phyloP scores from a whole-genome alignment of 495 filamentous ascomycete species.

The Podospora tetraspora region DNA sequence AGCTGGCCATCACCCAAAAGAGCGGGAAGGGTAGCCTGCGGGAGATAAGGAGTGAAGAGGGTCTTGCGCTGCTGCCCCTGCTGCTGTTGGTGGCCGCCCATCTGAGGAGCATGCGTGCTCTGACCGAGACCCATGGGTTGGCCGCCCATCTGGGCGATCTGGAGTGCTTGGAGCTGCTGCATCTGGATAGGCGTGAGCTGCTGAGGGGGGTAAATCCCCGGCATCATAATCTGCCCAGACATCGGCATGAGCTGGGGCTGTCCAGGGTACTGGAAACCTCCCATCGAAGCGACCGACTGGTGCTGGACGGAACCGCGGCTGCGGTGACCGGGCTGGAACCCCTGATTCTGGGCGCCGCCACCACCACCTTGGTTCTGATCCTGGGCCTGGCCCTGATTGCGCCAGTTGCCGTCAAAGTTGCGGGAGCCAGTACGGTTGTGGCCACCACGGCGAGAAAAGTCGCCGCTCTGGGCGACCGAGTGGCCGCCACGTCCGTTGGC shows the following conservation, averaged over 20 bases:
- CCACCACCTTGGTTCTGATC: constrained; percentile 50
- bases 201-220: constrained; percentile 75
- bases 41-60: constrained; percentile 94
- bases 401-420: constrained; percentile 98
- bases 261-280: constrained; percentile 83
- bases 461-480: constrained; percentile 38
- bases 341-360: constrained; percentile 60
- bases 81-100: constrained; percentile 60
- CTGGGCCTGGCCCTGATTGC: constrained; percentile 71
- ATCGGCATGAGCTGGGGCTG: constrained; percentile 88
- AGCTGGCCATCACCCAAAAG: constrained; percentile 88
- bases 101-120: constrained; percentile 71
- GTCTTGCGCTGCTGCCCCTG: constrained; percentile 97
- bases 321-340: constrained; percentile 92
- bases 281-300: constrained; percentile 79
- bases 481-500: constrained; percentile 45
- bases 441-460: constrained; percentile 65
- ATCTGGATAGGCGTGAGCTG: constrained; percentile 86
- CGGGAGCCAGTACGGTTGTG: constrained; percentile 78
- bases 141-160: constrained; percentile 77
- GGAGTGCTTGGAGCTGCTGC: constrained; percentile 84
- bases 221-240: constrained; percentile 70
- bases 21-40: constrained; percentile 89
- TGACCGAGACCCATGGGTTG: constrained; percentile 66
- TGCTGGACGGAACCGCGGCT: constrained; percentile 70